Base-by-base conservation (phyloP, 306 rosid genomes). In the Acacia confusa region DNA sequence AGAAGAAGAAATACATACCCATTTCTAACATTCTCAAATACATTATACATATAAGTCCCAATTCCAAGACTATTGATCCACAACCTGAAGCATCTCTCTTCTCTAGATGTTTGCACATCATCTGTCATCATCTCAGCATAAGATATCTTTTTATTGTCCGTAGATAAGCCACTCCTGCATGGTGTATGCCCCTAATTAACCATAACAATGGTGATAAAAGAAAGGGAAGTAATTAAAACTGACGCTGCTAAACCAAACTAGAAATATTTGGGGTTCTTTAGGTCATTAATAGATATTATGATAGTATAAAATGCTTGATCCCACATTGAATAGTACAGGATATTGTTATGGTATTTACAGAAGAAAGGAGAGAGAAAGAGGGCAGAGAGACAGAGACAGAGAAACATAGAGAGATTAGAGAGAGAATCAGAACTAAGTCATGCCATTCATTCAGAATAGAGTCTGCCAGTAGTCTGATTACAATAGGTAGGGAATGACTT, bases 61-160 rank as follows among this genome's bases (percentile, higher is more conserved):
- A 96, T 92, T 63, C 98, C 98, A 48, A 96, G 91, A 88, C 98
- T 96, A 79, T 96, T 93, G 87, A 96, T 92, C 99, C 98, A 96
- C 78, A 93, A 72, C 71, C 99, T 92, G 73, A 87, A 96, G 84
- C 98, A 96, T 85, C 99, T 92, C 86, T 96, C 99, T 85, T 96
- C 99, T 88, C 97, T 88, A 84, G 86, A 96, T 53, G 97, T 94
- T 85, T 88, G 94, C 84, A 92, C 90, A 69, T 96, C 99, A 19
- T 96, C 99, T 1, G 95, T 66, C 92, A 96, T 93, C 95, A 93
- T 96, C 92, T 91, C 96, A 22, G 99, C 99, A 84, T 76, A 96
- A 13, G 99, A 91, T 72, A 92, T 78, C 85, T 88, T 91, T 84
- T 78, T 92, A 80, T 74, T 94, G 77, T 96, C 98, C 24, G 90